These are phyloP conservation scores for Ceratobasidium papillatum DNA, from an alignment of 1,284 basidiomycete species.

Conservation along the genomic window DNA sequence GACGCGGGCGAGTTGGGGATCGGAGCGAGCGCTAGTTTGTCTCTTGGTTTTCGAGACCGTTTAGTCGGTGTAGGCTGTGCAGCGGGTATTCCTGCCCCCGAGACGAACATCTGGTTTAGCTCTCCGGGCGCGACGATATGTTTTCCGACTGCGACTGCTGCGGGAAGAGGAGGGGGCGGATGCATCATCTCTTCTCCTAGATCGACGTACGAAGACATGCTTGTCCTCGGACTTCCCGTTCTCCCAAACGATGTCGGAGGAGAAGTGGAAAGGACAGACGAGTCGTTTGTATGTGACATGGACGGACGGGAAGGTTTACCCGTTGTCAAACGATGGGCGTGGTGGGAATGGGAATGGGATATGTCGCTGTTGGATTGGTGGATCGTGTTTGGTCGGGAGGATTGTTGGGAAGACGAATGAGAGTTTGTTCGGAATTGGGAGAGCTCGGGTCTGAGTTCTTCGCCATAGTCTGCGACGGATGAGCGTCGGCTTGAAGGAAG, in stretches of 20 bases:
- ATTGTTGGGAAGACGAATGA: constrained; percentile 18
- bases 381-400: constrained; percentile 8
- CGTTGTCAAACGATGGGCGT: neutral
- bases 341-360: neutral
- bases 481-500: constrained; percentile 26
- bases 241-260: constrained; percentile 35
- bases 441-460: constrained; percentile 17
- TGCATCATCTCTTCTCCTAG: constrained; percentile 2
- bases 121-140: constrained; percentile 35
- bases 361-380: constrained; percentile 9
- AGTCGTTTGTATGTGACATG: constrained; percentile 24
- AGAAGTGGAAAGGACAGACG: constrained; percentile 7
- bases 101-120: neutral
- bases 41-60: constrained; percentile 21
- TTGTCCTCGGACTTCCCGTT: constrained; percentile 29
- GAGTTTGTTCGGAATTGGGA: constrained; percentile 21
- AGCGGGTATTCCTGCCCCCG: neutral
- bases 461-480: constrained; percentile 26
- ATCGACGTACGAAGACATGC: constrained; percentile 33
- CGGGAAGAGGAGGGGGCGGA: neutral
- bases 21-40: neutral
- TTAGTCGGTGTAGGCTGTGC: constrained; percentile 20
- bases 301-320: neutral
- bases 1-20: neutral
- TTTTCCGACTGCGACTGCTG: constrained; percentile 15